These are phyloP conservation scores for Andalucia godoyi DNA, from an alignment of 78 protist species.

Conservation along the genomic window DNA sequence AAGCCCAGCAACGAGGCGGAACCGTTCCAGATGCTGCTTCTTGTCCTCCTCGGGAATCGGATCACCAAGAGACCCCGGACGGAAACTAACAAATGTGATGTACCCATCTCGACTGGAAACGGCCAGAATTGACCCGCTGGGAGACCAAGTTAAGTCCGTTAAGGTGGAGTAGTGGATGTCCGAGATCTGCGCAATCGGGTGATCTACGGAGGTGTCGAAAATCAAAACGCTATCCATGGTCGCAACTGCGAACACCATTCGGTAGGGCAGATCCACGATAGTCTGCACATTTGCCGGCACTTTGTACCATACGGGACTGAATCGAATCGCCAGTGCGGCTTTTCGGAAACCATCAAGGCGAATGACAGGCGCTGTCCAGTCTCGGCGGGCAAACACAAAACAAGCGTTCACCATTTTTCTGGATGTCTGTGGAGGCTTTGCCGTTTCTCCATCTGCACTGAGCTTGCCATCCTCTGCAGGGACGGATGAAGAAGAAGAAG, in stretches of 20 bases:
- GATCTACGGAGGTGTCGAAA: conserved; percentile 10
- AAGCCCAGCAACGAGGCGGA: too few relatives aligned
- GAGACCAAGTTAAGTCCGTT: conserved; percentile 26
- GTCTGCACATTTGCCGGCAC: not conserved
- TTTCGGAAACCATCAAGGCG: not conserved
- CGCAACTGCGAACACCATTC: conserved; percentile 28
- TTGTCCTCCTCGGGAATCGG: conserved; percentile 3
- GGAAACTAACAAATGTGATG: not conserved
- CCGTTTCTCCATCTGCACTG: too few relatives aligned
- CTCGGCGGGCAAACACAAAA: too few relatives aligned
- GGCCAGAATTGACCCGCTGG: not conserved
- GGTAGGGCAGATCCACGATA: conserved; percentile 13
- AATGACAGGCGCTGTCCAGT: not conserved
- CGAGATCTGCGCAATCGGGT: not conserved
- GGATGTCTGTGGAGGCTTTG: too few relatives aligned
- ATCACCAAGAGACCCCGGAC: not conserved
- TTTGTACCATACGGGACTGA: not conserved
- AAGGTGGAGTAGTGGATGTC: conserved; percentile 15
- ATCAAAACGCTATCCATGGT: conserved; percentile 7
- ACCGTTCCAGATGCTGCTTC: too few relatives aligned
- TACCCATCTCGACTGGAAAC: conserved; percentile 21
- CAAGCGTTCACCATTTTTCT: too few relatives aligned
- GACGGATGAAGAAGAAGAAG: too few relatives aligned
- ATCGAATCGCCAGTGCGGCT: not conserved
- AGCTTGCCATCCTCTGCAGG: too few relatives aligned